Conservation (phyloP, 148 eudicot species). For the Heliosperma pusillum region DNA sequence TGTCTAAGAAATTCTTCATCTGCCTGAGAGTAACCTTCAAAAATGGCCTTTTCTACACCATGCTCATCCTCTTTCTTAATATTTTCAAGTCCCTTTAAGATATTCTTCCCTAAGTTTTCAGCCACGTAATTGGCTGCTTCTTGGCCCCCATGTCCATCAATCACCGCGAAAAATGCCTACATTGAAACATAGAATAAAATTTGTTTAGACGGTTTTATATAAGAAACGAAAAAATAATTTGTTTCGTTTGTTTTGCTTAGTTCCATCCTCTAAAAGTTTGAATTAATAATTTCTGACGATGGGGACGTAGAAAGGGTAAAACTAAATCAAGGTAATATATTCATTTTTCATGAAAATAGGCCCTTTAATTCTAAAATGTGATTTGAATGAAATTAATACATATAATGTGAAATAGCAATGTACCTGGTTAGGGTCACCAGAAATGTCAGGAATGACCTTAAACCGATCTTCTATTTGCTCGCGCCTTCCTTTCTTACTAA, state of each 20-base stretch:
- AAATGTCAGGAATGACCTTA: slow-evolving; percentile 34
- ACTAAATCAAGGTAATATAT: too few relatives aligned
- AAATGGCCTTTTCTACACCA: slow-evolving; percentile 38
- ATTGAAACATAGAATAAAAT: slow-evolving; percentile 6
- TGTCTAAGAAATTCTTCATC: slow-evolving; percentile 51
- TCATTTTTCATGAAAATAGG: too few relatives aligned
- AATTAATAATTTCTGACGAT: too few relatives aligned
- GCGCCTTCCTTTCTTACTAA: slow-evolving; percentile 49
- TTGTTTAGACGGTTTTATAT: neutral
- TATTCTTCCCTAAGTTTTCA: slow-evolving; percentile 45
- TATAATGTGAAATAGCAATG: neutral
- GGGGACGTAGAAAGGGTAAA: too few relatives aligned
- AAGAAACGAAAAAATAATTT: neutral
- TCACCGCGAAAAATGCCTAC: slow-evolving; percentile 62
- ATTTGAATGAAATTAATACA: too few relatives aligned
- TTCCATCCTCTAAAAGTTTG: too few relatives aligned
- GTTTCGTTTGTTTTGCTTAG: too few relatives aligned
- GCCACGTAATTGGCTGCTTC: slow-evolving; percentile 60
- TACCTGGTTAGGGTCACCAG: slow-evolving; percentile 50
- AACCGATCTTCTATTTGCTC: slow-evolving; percentile 51
- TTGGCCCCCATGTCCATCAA: slow-evolving; percentile 72
- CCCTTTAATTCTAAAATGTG: too few relatives aligned
- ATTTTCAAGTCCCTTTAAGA: slow-evolving; percentile 25
- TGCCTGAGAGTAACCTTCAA: slow-evolving; percentile 40
- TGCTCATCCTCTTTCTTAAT: slow-evolving; percentile 10